These are phyloP conservation scores for Yamadazyma sp. DNA, from an alignment of 1,139 yeast genomes.

Conservation along the genomic window DNA sequence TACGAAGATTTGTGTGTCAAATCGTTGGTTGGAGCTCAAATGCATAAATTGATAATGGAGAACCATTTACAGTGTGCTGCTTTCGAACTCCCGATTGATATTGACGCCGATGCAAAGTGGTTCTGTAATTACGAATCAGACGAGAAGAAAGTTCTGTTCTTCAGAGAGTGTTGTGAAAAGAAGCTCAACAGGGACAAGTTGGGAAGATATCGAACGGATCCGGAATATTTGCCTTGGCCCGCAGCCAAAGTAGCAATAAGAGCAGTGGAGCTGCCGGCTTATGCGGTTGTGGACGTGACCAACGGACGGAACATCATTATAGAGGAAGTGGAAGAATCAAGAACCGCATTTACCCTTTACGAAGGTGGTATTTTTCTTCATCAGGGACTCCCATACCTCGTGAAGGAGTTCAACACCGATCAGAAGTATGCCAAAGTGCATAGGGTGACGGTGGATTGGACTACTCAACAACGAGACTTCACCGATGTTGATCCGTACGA, in stretches of 20 bases:
- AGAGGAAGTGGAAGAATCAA: slow-evolving; percentile 86
- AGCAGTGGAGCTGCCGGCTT: slow-evolving; percentile 75
- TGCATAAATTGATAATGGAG: slow-evolving; percentile 52
- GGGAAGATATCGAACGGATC: slow-evolving; percentile 59
- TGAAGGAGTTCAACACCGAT: slow-evolving; percentile 77
- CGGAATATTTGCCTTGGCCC: slow-evolving; percentile 78
- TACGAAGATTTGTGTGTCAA: slow-evolving; percentile 48
- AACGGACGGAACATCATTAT: slow-evolving; percentile 70
- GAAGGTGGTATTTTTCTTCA: slow-evolving; percentile 96
- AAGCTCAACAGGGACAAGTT: slow-evolving; percentile 47
- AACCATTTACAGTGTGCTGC: slow-evolving; percentile 95
- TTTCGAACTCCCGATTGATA: slow-evolving; percentile 67
- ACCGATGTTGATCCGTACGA: slow-evolving; percentile 88
- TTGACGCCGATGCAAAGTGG: slow-evolving; percentile 54
- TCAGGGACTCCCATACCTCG: slow-evolving; percentile 87
- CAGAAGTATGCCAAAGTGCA: slow-evolving; percentile 78
- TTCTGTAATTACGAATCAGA: slow-evolving; percentile 42
- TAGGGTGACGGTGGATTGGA: slow-evolving; percentile 91
- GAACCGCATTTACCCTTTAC: slow-evolving; percentile 87
- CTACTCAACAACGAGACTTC: slow-evolving; percentile 84
- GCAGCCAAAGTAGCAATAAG: slow-evolving; percentile 71
- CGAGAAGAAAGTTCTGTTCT: slow-evolving; percentile 37
- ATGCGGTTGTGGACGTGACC: slow-evolving; percentile 87
- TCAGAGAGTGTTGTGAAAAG: slow-evolving; percentile 36
- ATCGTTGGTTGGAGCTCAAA: slow-evolving; percentile 35